These are phyloP conservation scores for Rhynchospora breviuscula DNA, from an alignment of 176 grass and related monocot species.

Conservation along the genomic window DNA sequence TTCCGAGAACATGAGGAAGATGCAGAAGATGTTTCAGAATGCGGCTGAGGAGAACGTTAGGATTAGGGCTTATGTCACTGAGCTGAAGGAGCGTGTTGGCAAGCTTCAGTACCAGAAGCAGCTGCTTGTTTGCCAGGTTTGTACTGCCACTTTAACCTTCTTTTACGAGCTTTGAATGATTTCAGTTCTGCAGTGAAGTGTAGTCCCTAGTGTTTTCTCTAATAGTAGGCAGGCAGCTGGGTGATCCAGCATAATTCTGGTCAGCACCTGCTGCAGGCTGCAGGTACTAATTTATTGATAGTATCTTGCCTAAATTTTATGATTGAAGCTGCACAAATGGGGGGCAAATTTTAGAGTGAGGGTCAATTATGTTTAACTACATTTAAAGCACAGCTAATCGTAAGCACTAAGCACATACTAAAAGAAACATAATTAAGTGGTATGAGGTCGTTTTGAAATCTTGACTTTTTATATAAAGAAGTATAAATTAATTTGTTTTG, in stretches of 20 bases:
- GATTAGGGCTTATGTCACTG: slow-evolving; percentile 87
- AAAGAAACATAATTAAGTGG: no score
- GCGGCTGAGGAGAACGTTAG: slow-evolving; percentile 92
- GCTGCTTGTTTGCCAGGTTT: slow-evolving; percentile 89
- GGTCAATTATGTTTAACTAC: no score
- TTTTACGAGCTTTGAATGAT: background rate
- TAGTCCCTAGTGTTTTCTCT: background rate
- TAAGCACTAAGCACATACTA: no score
- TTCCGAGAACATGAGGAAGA: slow-evolving; percentile 96
- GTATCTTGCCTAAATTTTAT: background rate
- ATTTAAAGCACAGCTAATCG: no score
- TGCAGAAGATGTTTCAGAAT: slow-evolving; percentile 97
- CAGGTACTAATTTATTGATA: no score
- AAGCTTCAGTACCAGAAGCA: slow-evolving; percentile 99
- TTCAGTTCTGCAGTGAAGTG: background rate
- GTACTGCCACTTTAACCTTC: background rate
- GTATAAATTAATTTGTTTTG: background rate
- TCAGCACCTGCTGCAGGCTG: background rate
- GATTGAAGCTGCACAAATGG: background rate
- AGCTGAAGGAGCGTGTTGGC: slow-evolving; percentile 87
- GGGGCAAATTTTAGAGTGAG: background rate
- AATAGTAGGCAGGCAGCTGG: background rate
- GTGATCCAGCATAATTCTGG: background rate
- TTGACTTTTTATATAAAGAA: slow-evolving; percentile 13
- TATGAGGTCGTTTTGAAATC: background rate